A percentile compares a stretch with the other conserved stretches of the same genome.
Evolutionary conservation across 257 asterid species (phyloP).

Genomic region (Linaria vulgaris): DNA sequence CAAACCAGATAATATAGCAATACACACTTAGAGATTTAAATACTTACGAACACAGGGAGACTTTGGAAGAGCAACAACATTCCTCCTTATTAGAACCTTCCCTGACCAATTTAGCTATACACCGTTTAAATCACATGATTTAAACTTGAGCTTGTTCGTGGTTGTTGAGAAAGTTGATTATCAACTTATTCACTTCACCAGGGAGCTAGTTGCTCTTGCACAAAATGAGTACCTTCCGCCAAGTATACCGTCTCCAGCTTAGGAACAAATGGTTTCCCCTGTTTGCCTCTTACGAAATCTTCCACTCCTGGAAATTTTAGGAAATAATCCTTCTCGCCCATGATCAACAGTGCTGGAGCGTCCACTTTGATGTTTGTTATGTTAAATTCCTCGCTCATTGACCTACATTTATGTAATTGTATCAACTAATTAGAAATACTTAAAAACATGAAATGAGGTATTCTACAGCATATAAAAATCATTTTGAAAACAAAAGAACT

Average conservation of each 20-base stretch:
- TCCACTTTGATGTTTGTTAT: slow-evolving; percentile 24
- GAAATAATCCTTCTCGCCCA: slow-evolving; percentile 62
- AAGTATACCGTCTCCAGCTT: slow-evolving; percentile 47
- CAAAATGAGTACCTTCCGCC: slow-evolving; percentile 65
- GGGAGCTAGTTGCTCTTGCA: slow-evolving; percentile 79
- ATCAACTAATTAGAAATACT: neutral
- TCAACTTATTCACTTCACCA: slow-evolving; percentile 43
- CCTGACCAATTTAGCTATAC: too few relatives aligned
- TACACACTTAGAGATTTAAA: too few relatives aligned
- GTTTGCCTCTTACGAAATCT: slow-evolving; percentile 43
- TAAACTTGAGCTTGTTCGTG: slow-evolving; percentile 21
- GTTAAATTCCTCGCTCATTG: slow-evolving; percentile 31
- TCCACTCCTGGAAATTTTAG: slow-evolving; percentile 54
- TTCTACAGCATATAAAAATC: too few relatives aligned
- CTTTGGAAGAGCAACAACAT: too few relatives aligned
- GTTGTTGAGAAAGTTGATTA: slow-evolving; percentile 46
- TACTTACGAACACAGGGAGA: too few relatives aligned
- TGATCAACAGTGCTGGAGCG: slow-evolving; percentile 46
- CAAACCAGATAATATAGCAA: too few relatives aligned
- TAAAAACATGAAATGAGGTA: too few relatives aligned
- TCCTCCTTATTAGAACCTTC: too few relatives aligned
- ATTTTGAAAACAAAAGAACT: too few relatives aligned
- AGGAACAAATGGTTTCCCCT: slow-evolving; percentile 45
- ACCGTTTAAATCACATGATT: too few relatives aligned
- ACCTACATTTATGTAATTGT: slow-evolving; percentile 21